Base-by-base conservation (phyloP, 2,329 filamentous ascomycete genomes). In the Epichloe elymi region DNA sequence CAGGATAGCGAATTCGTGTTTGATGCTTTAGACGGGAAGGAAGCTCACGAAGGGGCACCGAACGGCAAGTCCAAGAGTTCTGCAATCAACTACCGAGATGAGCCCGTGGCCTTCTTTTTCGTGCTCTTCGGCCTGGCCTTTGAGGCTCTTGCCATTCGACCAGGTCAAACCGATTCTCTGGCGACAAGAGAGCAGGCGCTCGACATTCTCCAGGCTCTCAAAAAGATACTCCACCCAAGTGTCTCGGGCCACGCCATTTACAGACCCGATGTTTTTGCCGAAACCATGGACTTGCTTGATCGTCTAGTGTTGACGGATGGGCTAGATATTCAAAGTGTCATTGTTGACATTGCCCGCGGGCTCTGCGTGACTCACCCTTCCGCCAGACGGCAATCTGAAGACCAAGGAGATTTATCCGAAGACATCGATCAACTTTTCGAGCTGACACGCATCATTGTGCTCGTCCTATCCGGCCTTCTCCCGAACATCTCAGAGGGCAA, bases 341-440 rank as follows among this genome's bases (percentile, higher is more conserved):
- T 98, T 61, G 89, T 98, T 8, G 86, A 95, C 59, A 96, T 97
- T 60, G 90, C 90, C 1, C 80, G 90, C 51, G 90, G 88, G 46
- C 73, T 98, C 15, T 96, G 91, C 59, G 77, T 97, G 17, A 85
- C 88, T 2, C 93, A 98, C 66, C 91, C 91, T 2, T 94, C 90
- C 2, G 91, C 93, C 3, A 81, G 87, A 55, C 61, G 68, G 36
- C 64, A 67, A 33, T 55, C 59, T 5, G 56, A 63, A 19, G 80
- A 84, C 39, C 86, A 89, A 49, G 83, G 83, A 15, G 85, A 93
- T 64, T 72, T 98, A 11, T 95, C 88, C 0, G 93, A 98, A 61
- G 93, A 98, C 63, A 95, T 98, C 55, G 93, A 98, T 63, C 93
- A 98, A 67, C 76, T 98, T 0, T 98, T 98, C 61, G 93, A 98